Evolutionary conservation across 495 filamentous ascomycete genomes (phyloP).

Genomic region (Talaromyces adpressus): DNA sequence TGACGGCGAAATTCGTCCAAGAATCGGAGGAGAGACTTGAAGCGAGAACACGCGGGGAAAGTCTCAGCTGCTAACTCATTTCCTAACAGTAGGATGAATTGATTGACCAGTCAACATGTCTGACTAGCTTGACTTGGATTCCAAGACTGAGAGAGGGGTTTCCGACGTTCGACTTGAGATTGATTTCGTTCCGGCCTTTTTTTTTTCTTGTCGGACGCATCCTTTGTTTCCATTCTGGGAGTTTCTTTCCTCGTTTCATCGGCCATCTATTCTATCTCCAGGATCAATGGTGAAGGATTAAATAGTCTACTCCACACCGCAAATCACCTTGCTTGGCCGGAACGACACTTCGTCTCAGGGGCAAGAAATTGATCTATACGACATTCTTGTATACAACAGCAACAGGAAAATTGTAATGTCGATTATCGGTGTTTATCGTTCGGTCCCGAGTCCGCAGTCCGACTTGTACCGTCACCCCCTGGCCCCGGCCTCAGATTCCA

Average conservation of each 20-base stretch:
- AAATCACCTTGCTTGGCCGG: background rate
- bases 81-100: background rate
- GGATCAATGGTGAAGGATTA: background rate
- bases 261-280: background rate
- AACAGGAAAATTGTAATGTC: background rate
- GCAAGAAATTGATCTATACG: background rate
- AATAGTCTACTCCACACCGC: background rate
- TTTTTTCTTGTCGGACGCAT: background rate
- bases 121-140: background rate
- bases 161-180: background rate
- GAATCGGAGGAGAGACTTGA: no score
- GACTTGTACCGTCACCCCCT: slow-evolving; percentile 1
- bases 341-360: background rate
- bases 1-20: background rate
- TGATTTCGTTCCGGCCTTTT: background rate
- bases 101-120: background rate
- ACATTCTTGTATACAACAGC: background rate
- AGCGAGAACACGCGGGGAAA: background rate
- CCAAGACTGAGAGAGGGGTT: background rate
- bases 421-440: slow-evolving; percentile 5
- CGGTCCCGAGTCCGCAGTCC: slow-evolving; percentile 3
- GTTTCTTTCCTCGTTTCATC: background rate
- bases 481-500: background rate
- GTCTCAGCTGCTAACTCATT: background rate
- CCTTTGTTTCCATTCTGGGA: background rate